These are phyloP conservation scores for Colletotrichum sp. DNA, from an alignment of 2,329 filamentous ascomycete genomes.

Conservation along the genomic window DNA sequence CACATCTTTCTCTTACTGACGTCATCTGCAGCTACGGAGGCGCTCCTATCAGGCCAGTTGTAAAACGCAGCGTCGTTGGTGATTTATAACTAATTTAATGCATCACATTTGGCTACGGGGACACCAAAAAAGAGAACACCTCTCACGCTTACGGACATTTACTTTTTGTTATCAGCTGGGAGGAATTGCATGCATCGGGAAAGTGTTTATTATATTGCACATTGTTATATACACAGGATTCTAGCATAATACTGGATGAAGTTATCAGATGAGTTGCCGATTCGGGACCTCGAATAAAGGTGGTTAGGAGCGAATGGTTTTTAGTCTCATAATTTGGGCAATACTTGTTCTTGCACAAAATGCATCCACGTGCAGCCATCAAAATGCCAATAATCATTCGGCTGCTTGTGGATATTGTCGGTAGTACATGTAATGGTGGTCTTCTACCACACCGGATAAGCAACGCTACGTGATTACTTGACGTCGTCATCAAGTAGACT, in stretches of 20 bases:
- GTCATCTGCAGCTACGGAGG: conserved; percentile 69
- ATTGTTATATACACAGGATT: neutral
- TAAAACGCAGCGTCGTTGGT: conserved; percentile 39
- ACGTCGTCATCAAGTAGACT: neutral
- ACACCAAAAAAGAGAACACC: neutral
- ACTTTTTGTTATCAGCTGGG: neutral
- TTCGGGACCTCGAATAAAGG: neutral
- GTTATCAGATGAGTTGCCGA: neutral
- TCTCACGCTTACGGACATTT: neutral
- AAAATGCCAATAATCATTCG: neutral
- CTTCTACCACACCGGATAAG: neutral
- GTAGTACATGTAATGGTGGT: neutral
- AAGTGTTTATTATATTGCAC: neutral
- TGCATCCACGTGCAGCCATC: neutral
- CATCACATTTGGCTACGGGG: neutral
- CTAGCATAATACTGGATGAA: conserved; percentile 12
- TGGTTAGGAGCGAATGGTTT: neutral
- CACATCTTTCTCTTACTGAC: conserved; percentile 23
- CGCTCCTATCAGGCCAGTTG: conserved; percentile 77
- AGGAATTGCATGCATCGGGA: neutral
- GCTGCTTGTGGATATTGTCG: neutral
- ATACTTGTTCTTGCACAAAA: neutral
- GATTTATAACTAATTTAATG: conserved; percentile 14
- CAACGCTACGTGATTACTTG: neutral
- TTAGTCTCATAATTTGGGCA: neutral